Base-by-base conservation (phyloP, 2,329 filamentous ascomycete species). In the Penicillium expansum region DNA sequence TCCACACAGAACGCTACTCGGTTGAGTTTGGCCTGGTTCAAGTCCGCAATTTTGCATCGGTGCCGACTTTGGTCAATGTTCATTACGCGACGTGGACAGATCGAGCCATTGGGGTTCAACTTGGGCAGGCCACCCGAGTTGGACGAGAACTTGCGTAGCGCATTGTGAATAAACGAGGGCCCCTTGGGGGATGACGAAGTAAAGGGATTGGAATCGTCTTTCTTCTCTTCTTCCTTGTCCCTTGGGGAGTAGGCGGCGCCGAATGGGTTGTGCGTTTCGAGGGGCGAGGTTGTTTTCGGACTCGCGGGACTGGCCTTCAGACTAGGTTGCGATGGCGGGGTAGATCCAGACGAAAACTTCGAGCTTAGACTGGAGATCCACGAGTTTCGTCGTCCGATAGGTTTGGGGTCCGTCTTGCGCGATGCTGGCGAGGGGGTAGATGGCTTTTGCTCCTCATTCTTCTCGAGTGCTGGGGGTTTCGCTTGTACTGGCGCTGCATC, bases 1-100 rank as follows among this genome's bases (percentile, higher is more conserved):
- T 99, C 94, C 3, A 99, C 94, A 66, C 91, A 96, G 69, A 99
- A 99, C 0, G 93, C 90, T 0, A 99, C 94, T 52, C 92, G 86
- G 52, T 91, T 85, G 58, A 99, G 75, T 71, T 94, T 96, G 48
- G 85, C 84, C 67, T 88, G 85, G 63, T 92, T 87, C 45, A 99
- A 79, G 63, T 96, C 92, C 5, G 84, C 79, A 30, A 97, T 85
- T 24, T 85, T 82, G 71, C 91, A 96, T 62, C 94, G 81, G 69
- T 93, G 87, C 41, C 94, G 85, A 63, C 88, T 83, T 9, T 79
- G 85, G 70, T 97, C 91, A 43, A 97, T 82, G 69, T 99, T 99
- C 77, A 97, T 79, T 8, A 96, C 82, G 62, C 81, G 86, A 48
- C 94, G 84, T 66, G 92, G 88, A 50, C 92, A 93, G 56, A 95